Conservation (phyloP, 257 asterid genomes). For the Linderniella brevidens region DNA sequence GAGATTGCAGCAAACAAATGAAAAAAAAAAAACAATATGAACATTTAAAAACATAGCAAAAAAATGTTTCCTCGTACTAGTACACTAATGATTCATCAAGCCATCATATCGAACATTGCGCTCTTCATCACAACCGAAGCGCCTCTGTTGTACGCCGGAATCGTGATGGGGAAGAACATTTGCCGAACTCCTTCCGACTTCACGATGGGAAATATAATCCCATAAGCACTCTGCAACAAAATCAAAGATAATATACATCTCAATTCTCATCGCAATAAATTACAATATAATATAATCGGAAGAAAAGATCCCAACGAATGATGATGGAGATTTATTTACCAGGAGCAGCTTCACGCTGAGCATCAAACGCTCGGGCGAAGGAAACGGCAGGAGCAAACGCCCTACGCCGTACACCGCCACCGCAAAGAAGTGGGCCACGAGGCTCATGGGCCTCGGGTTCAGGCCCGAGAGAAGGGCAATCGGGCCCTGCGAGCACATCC, state of each 20-base stretch:
- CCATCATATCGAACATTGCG: too few species aligned
- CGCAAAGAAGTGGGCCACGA: slow-evolving; percentile 50
- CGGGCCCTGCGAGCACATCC: slow-evolving; percentile 41
- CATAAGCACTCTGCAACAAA: slow-evolving; percentile 16
- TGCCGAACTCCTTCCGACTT: slow-evolving; percentile 28
- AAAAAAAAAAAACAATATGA: too few species aligned
- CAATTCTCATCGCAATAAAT: too few species aligned
- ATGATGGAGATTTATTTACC: slow-evolving; percentile 12
- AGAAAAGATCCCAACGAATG: not conserved
- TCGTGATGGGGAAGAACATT: slow-evolving; percentile 23
- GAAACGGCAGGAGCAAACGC: slow-evolving; percentile 47
- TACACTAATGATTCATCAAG: too few species aligned
- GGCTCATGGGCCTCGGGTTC: slow-evolving; percentile 50
- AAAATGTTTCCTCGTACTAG: too few species aligned
- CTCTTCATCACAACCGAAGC: slow-evolving; percentile 8
- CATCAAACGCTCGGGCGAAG: slow-evolving; percentile 36
- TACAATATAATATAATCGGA: too few species aligned
- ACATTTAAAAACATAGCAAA: too few species aligned
- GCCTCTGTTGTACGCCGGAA: slow-evolving; percentile 19
- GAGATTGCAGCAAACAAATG: too few species aligned
- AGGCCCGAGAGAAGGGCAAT: slow-evolving; percentile 58
- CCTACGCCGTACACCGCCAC: slow-evolving; percentile 62
- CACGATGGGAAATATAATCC: slow-evolving; percentile 21
- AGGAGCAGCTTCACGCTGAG: slow-evolving; percentile 31
- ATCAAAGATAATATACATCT: not conserved